Conservation (phyloP, 768 basidiomycete genomes). For the Termitomyces sp. region DNA sequence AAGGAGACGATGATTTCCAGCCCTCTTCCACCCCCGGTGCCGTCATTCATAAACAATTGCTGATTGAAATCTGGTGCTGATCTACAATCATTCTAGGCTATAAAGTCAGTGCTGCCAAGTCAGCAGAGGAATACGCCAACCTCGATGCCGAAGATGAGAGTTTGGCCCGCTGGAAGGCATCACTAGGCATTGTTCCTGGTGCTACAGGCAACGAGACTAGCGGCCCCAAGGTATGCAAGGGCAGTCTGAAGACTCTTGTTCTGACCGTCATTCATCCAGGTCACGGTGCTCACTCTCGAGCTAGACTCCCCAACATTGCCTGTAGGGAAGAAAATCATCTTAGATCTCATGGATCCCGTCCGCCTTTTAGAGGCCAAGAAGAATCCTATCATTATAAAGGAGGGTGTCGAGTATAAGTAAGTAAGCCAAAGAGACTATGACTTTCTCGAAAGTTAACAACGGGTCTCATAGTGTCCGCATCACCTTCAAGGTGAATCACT, state of each 20-base stretch:
- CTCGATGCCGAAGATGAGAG: slow-evolving; percentile 91
- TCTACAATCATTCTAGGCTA: slow-evolving; percentile 47
- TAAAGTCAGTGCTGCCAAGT: slow-evolving; percentile 64
- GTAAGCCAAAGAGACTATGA: slow-evolving; percentile 33
- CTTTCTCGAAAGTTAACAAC: not conserved
- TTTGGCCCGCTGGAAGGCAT: slow-evolving; percentile 93
- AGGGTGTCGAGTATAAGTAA: slow-evolving; percentile 90
- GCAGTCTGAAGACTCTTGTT: not conserved
- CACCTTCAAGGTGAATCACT: slow-evolving; percentile 83
- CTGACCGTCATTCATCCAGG: slow-evolving; percentile 35
- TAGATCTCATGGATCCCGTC: slow-evolving; percentile 57
- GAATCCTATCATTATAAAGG: slow-evolving; percentile 74
- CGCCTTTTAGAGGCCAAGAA: slow-evolving; percentile 58
- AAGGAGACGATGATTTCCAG: slow-evolving; percentile 68
- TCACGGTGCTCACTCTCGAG: slow-evolving; percentile 71
- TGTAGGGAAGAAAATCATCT: slow-evolving; percentile 50
- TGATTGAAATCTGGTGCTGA: slow-evolving; percentile 2
- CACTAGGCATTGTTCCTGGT: slow-evolving; percentile 73
- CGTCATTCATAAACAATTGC: slow-evolving; percentile 1
- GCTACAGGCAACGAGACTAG: slow-evolving; percentile 26
- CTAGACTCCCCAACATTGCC: slow-evolving; percentile 73
- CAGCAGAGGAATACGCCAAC: slow-evolving; percentile 75
- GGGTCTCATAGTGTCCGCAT: slow-evolving; percentile 58
- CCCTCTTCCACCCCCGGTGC: slow-evolving; percentile 67
- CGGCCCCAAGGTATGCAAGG: slow-evolving; percentile 59